A percentile compares a stretch with the other conserved stretches of the same genome.
Evolutionary conservation across 805 yeast genomes (phyloP).

Genomic region (Nakazawaea wickerhamii): DNA sequence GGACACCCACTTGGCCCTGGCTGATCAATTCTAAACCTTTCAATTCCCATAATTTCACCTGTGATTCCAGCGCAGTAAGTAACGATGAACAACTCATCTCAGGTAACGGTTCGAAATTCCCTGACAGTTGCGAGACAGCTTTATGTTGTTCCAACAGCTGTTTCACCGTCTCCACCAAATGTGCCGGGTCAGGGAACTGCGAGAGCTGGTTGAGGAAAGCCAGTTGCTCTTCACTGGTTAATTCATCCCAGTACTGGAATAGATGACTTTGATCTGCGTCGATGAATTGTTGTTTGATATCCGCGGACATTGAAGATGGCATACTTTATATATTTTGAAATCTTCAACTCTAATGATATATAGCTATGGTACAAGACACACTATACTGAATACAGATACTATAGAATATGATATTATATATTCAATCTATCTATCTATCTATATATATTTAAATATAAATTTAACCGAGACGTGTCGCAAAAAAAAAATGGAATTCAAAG

Average conservation of each 20-base stretch:
- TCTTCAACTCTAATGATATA: not conserved
- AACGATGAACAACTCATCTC: conserved; percentile 45
- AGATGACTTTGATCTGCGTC: conserved; percentile 50
- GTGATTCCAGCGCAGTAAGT: conserved; percentile 24
- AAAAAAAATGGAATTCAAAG: not conserved
- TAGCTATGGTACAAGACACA: too few relatives aligned
- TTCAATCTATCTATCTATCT: too few relatives aligned
- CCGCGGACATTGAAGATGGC: conserved; percentile 11
- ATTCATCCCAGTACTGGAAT: conserved; percentile 40
- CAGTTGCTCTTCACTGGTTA: conserved; percentile 30
- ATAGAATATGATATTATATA: not conserved
- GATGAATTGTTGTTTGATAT: conserved; percentile 27
- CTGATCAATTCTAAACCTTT: conserved; percentile 66
- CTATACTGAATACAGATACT: too few relatives aligned
- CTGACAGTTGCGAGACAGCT: conserved; percentile 18
- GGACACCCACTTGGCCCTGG: conserved; percentile 74
- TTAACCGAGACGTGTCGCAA: too few relatives aligned
- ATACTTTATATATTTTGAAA: not conserved
- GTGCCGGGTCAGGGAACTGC: conserved; percentile 35
- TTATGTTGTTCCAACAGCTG: conserved; percentile 42
- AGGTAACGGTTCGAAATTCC: conserved; percentile 47
- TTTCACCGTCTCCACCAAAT: conserved; percentile 34
- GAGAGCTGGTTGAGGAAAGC: conserved; percentile 36
- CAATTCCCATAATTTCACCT: conserved; percentile 24
- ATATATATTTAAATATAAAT: too few relatives aligned